Conservation (phyloP, 129 eudicot genomes). For the Escallonia herrerae region DNA sequence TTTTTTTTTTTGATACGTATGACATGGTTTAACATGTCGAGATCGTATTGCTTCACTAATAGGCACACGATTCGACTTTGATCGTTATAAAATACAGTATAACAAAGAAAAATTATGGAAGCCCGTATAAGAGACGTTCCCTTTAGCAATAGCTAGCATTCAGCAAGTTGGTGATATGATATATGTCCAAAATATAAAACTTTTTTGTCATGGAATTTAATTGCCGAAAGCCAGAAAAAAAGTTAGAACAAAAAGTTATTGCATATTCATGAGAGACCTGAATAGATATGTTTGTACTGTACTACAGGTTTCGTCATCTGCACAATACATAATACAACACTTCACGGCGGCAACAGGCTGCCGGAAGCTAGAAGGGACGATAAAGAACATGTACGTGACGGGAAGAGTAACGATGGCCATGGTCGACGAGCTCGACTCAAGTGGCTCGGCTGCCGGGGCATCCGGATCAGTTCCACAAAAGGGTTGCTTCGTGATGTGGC, state of each 20-base stretch:
- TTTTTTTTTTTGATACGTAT: no score
- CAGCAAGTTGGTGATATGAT: neutral
- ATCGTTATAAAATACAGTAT: no score
- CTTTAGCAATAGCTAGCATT: no score
- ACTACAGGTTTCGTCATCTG: slow-evolving; percentile 72
- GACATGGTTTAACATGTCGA: no score
- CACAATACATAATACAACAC: slow-evolving; percentile 91
- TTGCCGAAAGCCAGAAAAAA: neutral
- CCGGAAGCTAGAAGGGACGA: slow-evolving; percentile 67
- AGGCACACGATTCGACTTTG: no score
- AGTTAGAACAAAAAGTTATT: no score
- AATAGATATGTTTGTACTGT: neutral
- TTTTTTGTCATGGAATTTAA: neutral
- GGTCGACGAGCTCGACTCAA: slow-evolving; percentile 66
- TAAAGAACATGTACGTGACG: slow-evolving; percentile 78
- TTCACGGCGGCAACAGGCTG: slow-evolving; percentile 92
- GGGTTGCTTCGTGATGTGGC: slow-evolving; percentile 98
- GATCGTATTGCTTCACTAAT: no score
- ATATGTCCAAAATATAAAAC: no score
- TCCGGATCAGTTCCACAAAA: slow-evolving; percentile 34
- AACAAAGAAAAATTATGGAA: neutral
- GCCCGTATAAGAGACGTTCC: neutral
- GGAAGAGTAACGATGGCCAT: slow-evolving; percentile 81
- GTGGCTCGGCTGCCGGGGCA: slow-evolving; percentile 28
- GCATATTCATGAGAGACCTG: neutral